These are phyloP conservation scores for Trichoderma polysporum DNA, from an alignment of 2,329 filamentous ascomycete genomes.

Conservation along the genomic window DNA sequence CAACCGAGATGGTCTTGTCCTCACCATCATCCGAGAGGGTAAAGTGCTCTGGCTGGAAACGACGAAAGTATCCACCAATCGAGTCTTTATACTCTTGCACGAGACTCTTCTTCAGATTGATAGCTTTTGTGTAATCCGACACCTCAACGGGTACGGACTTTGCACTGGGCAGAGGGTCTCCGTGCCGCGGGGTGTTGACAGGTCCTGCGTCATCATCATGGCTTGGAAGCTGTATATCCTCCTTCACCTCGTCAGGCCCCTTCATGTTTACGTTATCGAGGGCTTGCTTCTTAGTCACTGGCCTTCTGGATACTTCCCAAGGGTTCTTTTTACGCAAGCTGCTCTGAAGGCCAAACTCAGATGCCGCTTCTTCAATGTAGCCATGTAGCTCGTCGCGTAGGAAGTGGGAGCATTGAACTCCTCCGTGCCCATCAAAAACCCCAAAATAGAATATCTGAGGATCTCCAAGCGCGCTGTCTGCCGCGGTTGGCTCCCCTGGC, in stretches of 20 bases:
- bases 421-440: slow-evolving; percentile 94
- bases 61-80: slow-evolving; percentile 90
- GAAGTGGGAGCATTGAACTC: slow-evolving; percentile 83
- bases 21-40: slow-evolving; percentile 37
- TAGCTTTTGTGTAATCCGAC: slow-evolving; percentile 59
- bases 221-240: slow-evolving; percentile 38
- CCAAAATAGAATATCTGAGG: slow-evolving; percentile 98
- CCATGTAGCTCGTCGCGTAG: slow-evolving; percentile 79
- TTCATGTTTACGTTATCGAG: slow-evolving; percentile 48
- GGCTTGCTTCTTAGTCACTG: slow-evolving; percentile 29
- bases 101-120: slow-evolving; percentile 68
- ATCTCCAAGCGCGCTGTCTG: slow-evolving; percentile 78
- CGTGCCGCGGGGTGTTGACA: slow-evolving; percentile 38
- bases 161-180: slow-evolving; percentile 39
- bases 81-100: slow-evolving; percentile 77
- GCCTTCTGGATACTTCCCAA: slow-evolving; percentile 28
- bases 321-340: slow-evolving; percentile 58
- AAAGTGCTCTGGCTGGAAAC: slow-evolving; percentile 83
- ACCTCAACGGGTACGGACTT: slow-evolving; percentile 50
- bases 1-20: slow-evolving; percentile 54
- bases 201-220: slow-evolving; percentile 33
- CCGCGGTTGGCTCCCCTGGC: slow-evolving; percentile 62
- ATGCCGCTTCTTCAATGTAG: slow-evolving; percentile 82
- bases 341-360: slow-evolving; percentile 73
- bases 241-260: slow-evolving; percentile 45